Base-by-base conservation (phyloP, 202 grass and related monocot species). In the Bolboschoenoplectus hybrid region DNA sequence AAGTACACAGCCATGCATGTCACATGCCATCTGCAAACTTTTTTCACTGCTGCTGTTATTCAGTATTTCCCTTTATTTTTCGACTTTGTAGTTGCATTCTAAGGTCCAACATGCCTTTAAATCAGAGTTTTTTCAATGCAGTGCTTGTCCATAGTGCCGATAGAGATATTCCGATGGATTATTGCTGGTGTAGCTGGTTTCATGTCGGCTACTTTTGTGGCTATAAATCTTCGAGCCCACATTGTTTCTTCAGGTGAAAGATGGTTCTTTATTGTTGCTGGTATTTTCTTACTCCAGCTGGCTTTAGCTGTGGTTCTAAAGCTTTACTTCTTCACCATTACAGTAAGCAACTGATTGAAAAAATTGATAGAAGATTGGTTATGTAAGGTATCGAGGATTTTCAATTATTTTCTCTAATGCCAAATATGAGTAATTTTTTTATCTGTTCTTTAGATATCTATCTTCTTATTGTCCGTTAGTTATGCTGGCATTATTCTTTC, bases 141-240 rank as follows among this genome's bases (percentile, higher is more conserved):
- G 97, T 93, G 94, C 46, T 88, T 99, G 52, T 99, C 97, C 40
- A 99, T 99, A 86, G 90, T 99, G 71, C 97, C 97, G 7, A 86
- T 97, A 86, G 97, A 99, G 90, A 99, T 97, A 85, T 99, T 99
- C 97, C 91, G 97, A 88, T 99, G 97, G 97, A 88, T 94, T 83
- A 93, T 99, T 87, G 93, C 88, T 83, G 97, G 91, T 3, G 90
- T 93, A 0, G 92, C 97, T 4, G 97, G 97, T 73, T 97, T 97
- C 82, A 97, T 97, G 93, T 99, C 97, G 45, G 93, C 97, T 86
- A 97, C 93, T 86, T 99, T 99, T 7, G 93, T 99, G 61, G 97
- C 97, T 44, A 81, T 99, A 53, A 99, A 99, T 88, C 90, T 99
- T 57, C 88, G 92, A 10, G 91, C 93, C n/a, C 97, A 97, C 90